These are phyloP conservation scores for Pichia sp. DNA, from an alignment of 1,139 yeast species.

Conservation along the genomic window DNA sequence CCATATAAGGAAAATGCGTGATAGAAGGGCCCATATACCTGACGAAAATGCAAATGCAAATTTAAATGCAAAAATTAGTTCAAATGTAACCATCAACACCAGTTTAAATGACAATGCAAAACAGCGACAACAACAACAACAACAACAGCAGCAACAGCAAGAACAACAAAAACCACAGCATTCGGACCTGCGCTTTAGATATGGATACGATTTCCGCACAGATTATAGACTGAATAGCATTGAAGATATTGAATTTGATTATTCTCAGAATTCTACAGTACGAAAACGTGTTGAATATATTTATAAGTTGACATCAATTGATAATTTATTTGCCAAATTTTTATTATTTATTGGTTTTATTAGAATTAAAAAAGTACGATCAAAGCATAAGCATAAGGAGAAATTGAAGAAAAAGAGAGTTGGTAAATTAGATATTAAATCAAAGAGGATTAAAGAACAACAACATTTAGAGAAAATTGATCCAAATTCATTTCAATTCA, in stretches of 20 bases:
- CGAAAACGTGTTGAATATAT: background rate
- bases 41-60: too few species aligned
- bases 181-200: background rate
- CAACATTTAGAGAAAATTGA: slow-evolving; percentile 6
- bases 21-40: too few species aligned
- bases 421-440: background rate
- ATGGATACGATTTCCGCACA: background rate
- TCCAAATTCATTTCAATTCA: slow-evolving; percentile 7
- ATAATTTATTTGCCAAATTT: background rate
- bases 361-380: slow-evolving; percentile 2
- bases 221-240: background rate
- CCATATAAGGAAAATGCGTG: too few species aligned
- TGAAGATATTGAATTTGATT: slow-evolving; percentile 1
- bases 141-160: too few species aligned
- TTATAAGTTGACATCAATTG: slow-evolving; percentile 1
- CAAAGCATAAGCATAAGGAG: background rate
- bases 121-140: too few species aligned
- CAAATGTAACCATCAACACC: too few species aligned
- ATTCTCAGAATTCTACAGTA: background rate
- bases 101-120: too few species aligned
- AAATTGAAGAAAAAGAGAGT: background rate
- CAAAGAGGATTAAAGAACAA: background rate
- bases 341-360: background rate
- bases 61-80: too few species aligned
- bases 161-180: background rate